A percentile compares a stretch with the other conserved stretches of the same genome.
These are phyloP conservation scores for Iberis pinnata DNA, from an alignment of 345 rosid species.

Conservation along the genomic window DNA sequence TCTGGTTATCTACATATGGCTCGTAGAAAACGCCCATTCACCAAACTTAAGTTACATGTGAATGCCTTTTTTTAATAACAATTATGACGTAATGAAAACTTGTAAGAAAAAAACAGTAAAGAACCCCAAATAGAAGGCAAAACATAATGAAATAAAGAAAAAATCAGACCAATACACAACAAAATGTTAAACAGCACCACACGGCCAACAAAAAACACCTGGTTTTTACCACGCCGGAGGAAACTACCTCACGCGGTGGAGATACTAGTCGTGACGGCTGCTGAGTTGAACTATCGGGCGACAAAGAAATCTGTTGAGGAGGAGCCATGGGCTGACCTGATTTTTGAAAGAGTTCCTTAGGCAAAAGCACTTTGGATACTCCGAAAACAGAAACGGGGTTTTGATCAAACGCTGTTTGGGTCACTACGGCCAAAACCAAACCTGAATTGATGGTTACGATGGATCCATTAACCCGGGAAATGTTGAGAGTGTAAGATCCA, in stretches of 20 bases:
- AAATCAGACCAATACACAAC: slow-evolving; percentile 39
- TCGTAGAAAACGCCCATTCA: too few species aligned
- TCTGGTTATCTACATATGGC: too few species aligned
- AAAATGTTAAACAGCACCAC: slow-evolving; percentile 54
- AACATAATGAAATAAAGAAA: slow-evolving; percentile 1
- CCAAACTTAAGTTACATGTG: too few species aligned
- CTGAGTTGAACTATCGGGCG: slow-evolving; percentile 37
- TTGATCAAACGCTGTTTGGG: slow-evolving; percentile 81
- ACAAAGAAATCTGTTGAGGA: slow-evolving; percentile 40
- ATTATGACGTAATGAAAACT: too few species aligned
- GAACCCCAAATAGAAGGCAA: slow-evolving; percentile 19
- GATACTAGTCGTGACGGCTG: slow-evolving; percentile 40
- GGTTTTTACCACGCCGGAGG: slow-evolving; percentile 15
- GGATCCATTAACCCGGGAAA: slow-evolving; percentile 71
- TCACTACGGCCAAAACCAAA: slow-evolving; percentile 67
- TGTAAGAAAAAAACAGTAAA: slow-evolving; percentile 13
- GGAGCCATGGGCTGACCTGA: slow-evolving; percentile 36
- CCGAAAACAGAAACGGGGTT: slow-evolving; percentile 87
- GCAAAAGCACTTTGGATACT: slow-evolving; percentile 71
- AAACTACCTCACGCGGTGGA: slow-evolving; percentile 48
- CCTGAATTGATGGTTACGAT: slow-evolving; percentile 66
- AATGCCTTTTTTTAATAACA: too few species aligned
- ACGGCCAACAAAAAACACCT: slow-evolving; percentile 19
- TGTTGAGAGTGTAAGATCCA: slow-evolving; percentile 70
- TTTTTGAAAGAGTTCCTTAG: slow-evolving; percentile 46